Conservation (phyloP, 352 stramenopile genomes). For the Thalassiosira mediterranea region DNA sequence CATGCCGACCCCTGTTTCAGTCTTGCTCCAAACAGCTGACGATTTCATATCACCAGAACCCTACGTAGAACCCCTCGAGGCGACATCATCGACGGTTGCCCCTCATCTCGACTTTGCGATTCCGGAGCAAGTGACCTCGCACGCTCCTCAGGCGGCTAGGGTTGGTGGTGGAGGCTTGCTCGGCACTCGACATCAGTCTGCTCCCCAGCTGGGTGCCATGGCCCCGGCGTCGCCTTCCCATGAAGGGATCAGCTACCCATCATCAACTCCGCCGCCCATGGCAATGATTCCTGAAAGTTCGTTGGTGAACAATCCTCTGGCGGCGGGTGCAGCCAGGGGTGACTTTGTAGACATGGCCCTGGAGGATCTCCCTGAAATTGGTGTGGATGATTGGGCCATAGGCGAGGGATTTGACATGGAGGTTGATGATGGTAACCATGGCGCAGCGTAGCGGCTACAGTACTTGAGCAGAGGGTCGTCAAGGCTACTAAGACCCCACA, state of each 20-base stretch:
- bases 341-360: constrained; percentile 69
- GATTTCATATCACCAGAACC: constrained; percentile 43
- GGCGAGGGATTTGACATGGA: constrained; percentile 65
- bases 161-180: not conserved
- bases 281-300: constrained; percentile 31
- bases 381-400: constrained; percentile 56
- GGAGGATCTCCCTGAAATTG: constrained; percentile 47
- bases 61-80: not conserved
- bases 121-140: not conserved
- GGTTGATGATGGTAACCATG: not conserved
- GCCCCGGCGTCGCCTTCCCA: not conserved
- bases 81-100: too few relatives aligned
- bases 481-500: too few relatives aligned
- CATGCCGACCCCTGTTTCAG: constrained; percentile 60
- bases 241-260: constrained; percentile 7
- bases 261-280: constrained; percentile 47
- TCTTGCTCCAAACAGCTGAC: constrained; percentile 50
- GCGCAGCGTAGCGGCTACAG: not conserved
- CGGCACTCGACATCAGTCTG: constrained; percentile 6
- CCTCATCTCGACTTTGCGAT: too few relatives aligned
- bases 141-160: not conserved
- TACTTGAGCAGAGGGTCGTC: too few relatives aligned
- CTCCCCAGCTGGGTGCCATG: constrained; percentile 4
- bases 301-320: too few relatives aligned
- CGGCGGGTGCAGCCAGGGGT: too few relatives aligned